phyloP scores from a whole-genome alignment of 495 filamentous ascomycete species.

The Hypoxylon crocopeplum region DNA sequence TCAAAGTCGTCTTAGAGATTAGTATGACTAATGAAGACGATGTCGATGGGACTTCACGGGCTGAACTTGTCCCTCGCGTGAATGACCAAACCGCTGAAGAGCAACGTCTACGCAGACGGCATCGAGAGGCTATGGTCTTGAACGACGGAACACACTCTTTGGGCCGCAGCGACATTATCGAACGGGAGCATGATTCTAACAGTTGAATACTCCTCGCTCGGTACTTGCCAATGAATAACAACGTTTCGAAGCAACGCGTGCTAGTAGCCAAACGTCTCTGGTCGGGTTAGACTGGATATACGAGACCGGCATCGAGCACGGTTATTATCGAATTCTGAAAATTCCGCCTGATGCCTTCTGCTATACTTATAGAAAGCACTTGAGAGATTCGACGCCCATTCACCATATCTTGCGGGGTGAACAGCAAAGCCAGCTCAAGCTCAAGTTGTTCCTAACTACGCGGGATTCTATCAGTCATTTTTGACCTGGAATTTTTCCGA shows the following conservation, averaged over 20 bases:
- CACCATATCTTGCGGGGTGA: too few species aligned
- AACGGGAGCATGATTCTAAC: slow-evolving; percentile 46
- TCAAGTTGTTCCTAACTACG: too few species aligned
- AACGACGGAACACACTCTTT: slow-evolving; percentile 65
- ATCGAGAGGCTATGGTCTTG: slow-evolving; percentile 70
- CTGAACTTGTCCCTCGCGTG: slow-evolving; percentile 44
- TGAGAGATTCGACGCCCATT: too few species aligned
- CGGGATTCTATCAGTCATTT: too few species aligned
- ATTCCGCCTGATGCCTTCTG: too few species aligned
- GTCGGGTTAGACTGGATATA: background rate
- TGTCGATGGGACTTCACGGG: slow-evolving; percentile 24
- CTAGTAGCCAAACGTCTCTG: background rate
- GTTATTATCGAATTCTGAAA: too few species aligned
- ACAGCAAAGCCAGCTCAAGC: too few species aligned
- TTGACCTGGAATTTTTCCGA: too few species aligned
- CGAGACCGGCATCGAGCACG: background rate
- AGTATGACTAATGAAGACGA: slow-evolving; percentile 43
- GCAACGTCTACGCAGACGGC: slow-evolving; percentile 58
- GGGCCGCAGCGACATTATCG: slow-evolving; percentile 64
- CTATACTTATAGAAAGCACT: too few species aligned
- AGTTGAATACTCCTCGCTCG: slow-evolving; percentile 17
- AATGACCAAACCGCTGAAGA: slow-evolving; percentile 57
- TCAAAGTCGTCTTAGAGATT: slow-evolving; percentile 46
- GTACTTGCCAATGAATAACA: background rate
- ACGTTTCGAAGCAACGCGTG: background rate